Evolutionary conservation across 345 rosid species (phyloP).

Genomic region (Hibiscus mutabilis): DNA sequence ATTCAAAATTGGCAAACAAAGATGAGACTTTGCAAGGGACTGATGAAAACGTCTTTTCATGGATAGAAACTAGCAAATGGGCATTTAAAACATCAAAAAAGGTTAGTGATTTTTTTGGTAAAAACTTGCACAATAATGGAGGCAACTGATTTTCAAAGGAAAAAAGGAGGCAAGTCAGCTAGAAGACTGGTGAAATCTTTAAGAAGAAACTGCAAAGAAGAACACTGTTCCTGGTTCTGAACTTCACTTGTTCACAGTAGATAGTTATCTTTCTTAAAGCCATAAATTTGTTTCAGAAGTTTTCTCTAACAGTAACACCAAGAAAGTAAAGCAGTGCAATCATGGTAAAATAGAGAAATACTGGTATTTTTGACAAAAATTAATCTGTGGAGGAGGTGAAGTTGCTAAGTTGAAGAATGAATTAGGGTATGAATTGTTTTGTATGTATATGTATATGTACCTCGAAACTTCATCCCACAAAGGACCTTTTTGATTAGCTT

Average conservation of each 20-base stretch:
- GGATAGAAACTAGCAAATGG: slow-evolving; percentile 11
- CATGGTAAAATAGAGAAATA: too few relatives aligned
- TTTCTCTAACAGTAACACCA: too few relatives aligned
- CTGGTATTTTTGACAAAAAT: not conserved
- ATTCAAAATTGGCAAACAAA: slow-evolving; percentile 6
- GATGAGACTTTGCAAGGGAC: not conserved
- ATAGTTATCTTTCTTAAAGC: too few relatives aligned
- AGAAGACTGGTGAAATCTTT: not conserved
- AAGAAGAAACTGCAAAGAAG: not conserved
- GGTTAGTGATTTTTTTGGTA: slow-evolving; percentile 16
- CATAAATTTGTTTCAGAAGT: too few relatives aligned
- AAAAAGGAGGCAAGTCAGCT: not conserved
- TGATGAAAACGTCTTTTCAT: slow-evolving; percentile 4
- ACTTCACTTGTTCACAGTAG: too few relatives aligned
- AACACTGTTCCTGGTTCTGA: not conserved
- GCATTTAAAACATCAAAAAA: slow-evolving; percentile 6
- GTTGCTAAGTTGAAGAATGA: not conserved
- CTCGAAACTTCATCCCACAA: slow-evolving; percentile 96
- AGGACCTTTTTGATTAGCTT: slow-evolving; percentile 61
- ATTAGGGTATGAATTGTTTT: slow-evolving; percentile 25
- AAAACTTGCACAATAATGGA: slow-evolving; percentile 22
- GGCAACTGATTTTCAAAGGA: slow-evolving; percentile 27
- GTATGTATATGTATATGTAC: slow-evolving; percentile 22
- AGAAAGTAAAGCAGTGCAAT: too few relatives aligned
- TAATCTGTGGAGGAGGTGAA: not conserved